Percentiles rank a stretch among this genome's conserved stretches.
These are phyloP conservation scores for Hypoxylon sp. DNA, from an alignment of 2,329 filamentous ascomycete genomes.

Conservation along the genomic window DNA sequence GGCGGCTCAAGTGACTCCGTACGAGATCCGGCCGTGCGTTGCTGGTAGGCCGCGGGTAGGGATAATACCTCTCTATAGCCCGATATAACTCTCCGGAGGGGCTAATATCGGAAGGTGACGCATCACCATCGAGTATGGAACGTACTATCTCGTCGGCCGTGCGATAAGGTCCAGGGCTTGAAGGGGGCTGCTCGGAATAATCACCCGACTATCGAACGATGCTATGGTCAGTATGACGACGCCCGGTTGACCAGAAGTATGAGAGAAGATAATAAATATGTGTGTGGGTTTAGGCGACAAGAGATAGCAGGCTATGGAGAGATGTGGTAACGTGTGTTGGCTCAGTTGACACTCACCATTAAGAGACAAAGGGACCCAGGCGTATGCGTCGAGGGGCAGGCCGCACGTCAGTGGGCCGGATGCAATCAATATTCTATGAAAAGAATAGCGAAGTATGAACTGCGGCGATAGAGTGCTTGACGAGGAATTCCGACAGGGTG, in stretches of 20 bases:
- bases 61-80: conserved; percentile 60
- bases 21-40: conserved; percentile 43
- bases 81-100: conserved; percentile 61
- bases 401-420: conserved; percentile 29
- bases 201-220: conserved; percentile 52
- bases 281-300: not conserved
- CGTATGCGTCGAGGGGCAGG: conserved; percentile 25
- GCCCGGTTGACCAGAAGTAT: not conserved
- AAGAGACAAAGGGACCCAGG: conserved; percentile 49
- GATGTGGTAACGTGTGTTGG: conserved; percentile 8
- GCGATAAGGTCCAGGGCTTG: conserved; percentile 48
- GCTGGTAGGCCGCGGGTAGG: conserved; percentile 48
- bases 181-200: conserved; percentile 48
- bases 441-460: conserved; percentile 25
- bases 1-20: conserved; percentile 47
- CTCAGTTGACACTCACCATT: conserved; percentile 52
- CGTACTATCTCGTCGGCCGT: conserved; percentile 55
- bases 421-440: conserved; percentile 18
- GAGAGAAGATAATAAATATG: conserved; percentile 1
- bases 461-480: conserved; percentile 5
- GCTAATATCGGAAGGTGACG: conserved; percentile 56
- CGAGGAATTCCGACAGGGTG: conserved; percentile 7
- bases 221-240: conserved; percentile 25
- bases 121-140: conserved; percentile 59
- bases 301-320: conserved; percentile 2